phyloP scores from a whole-genome alignment of 257 asterid genomes.

The Solanum virginianum region DNA sequence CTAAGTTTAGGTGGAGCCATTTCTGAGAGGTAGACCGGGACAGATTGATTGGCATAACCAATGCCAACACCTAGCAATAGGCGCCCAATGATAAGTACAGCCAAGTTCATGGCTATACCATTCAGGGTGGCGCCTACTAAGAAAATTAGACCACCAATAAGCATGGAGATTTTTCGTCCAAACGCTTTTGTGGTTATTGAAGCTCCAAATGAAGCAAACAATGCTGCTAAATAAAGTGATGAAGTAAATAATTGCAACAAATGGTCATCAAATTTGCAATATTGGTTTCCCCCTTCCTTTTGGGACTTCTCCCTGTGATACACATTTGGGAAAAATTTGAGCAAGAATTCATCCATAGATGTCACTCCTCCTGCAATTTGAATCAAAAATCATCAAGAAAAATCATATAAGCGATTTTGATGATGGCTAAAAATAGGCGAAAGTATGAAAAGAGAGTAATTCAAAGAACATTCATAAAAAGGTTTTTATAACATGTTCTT shows the following conservation, averaged over 20 bases:
- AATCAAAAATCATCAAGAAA: background rate
- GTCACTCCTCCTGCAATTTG: constrained; percentile 65
- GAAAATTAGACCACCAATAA: constrained; percentile 61
- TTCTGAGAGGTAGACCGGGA: constrained; percentile 54
- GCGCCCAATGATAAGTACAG: constrained; percentile 72
- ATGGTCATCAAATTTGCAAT: constrained; percentile 71
- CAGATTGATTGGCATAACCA: constrained; percentile 72
- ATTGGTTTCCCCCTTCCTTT: constrained; percentile 38
- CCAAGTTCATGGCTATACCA: constrained; percentile 47
- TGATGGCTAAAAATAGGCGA: background rate
- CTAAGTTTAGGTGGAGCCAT: constrained; percentile 58
- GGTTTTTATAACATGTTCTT: too few species aligned
- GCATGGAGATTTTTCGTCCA: constrained; percentile 67
- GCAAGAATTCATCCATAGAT: constrained; percentile 64
- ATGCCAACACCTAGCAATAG: constrained; percentile 70
- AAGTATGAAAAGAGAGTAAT: background rate
- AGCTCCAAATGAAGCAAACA: constrained; percentile 50
- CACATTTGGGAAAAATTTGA: constrained; percentile 53
- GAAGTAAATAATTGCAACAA: constrained; percentile 68
- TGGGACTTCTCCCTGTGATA: constrained; percentile 28
- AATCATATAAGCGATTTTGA: background rate
- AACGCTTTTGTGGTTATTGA: constrained; percentile 42
- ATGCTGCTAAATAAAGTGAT: constrained; percentile 74
- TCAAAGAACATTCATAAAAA: too few species aligned
- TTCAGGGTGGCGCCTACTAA: constrained; percentile 62